A percentile compares a stretch with the other conserved stretches of the same genome.
These are phyloP conservation scores for Mycena venus DNA, from an alignment of 768 basidiomycete genomes.

Conservation along the genomic window DNA sequence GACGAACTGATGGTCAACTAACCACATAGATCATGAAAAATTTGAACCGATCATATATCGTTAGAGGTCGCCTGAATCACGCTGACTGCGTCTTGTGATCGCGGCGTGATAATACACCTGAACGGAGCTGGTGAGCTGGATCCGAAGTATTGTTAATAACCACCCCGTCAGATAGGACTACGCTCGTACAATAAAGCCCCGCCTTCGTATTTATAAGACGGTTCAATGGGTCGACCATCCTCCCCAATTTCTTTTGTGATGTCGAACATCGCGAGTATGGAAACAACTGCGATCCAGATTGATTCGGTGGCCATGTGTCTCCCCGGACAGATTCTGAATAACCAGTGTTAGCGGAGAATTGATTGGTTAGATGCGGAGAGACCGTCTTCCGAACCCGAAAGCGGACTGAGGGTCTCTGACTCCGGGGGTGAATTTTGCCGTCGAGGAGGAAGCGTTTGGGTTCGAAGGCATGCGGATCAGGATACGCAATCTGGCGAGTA, in stretches of 20 bases:
- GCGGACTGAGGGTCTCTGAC: neutral
- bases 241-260: neutral
- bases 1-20: too few relatives aligned
- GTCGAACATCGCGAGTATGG: neutral
- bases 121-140: too few relatives aligned
- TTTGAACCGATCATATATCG: neutral
- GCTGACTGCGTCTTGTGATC: neutral
- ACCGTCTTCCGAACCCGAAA: neutral
- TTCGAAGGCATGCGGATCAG: neutral
- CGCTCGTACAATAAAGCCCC: neutral
- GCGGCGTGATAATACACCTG: neutral
- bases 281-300: neutral
- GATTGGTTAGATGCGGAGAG: neutral
- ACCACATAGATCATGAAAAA: too few relatives aligned
- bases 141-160: too few relatives aligned
- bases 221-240: neutral
- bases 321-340: neutral
- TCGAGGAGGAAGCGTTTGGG: neutral
- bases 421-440: neutral
- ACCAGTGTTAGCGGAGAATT: neutral
- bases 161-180: too few relatives aligned
- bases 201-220: neutral
- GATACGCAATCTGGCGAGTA: neutral
- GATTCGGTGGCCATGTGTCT: neutral
- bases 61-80: neutral